phyloP scores from a whole-genome alignment of 1,284 basidiomycete species.

The Taiwanofungus camphoratus region DNA sequence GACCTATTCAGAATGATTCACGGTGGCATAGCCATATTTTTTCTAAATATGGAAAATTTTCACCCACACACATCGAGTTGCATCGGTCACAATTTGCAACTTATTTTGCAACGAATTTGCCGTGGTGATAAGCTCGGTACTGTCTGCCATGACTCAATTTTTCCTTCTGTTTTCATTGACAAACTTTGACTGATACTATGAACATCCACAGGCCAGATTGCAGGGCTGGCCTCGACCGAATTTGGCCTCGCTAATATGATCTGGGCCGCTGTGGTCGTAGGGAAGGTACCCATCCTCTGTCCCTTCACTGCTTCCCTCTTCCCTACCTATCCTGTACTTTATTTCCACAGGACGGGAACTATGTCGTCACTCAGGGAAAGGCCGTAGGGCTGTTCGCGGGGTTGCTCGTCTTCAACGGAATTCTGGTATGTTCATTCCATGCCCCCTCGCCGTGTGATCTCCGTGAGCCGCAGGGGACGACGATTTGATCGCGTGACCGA shows the following conservation, averaged over 20 bases:
- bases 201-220: constrained; percentile 55
- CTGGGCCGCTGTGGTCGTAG: constrained; percentile 66
- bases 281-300: constrained; percentile 32
- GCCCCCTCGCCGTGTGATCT: neutral
- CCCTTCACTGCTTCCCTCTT: neutral
- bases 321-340: constrained; percentile 1
- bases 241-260: constrained; percentile 90
- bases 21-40: neutral
- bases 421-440: constrained; percentile 39
- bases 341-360: constrained; percentile 38
- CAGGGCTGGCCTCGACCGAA: constrained; percentile 82
- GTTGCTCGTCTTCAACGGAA: constrained; percentile 68
- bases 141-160: no score
- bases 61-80: no score
- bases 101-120: no score
- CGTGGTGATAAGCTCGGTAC: no score
- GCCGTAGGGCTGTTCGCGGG: constrained; percentile 73
- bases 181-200: neutral
- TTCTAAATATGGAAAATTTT: neutral
- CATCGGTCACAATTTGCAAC: no score
- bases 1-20: no score
- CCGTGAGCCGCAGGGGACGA: no score
- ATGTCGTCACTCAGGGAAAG: constrained; percentile 52
- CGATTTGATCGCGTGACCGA: constrained; percentile 1
- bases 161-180: neutral